A percentile compares a stretch with the other conserved stretches of the same genome.
These are phyloP conservation scores for Juglanconis oblonga DNA, from an alignment of 2,329 filamentous ascomycete species.

Conservation along the genomic window DNA sequence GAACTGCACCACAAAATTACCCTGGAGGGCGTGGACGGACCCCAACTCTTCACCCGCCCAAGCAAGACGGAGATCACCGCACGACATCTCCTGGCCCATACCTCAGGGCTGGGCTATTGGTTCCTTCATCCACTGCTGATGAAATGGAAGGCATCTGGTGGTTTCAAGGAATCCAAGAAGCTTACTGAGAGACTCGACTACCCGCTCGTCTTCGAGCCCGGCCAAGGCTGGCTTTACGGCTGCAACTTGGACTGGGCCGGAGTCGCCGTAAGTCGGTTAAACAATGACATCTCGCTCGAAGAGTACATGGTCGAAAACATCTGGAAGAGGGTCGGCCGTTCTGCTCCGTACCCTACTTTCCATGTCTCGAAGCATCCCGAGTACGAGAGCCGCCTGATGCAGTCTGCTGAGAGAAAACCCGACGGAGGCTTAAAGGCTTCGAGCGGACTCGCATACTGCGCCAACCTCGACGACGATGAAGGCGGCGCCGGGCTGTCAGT, in stretches of 20 bases:
- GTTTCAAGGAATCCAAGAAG: slow-evolving; percentile 20
- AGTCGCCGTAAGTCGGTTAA: slow-evolving; percentile 33
- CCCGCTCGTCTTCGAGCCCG: slow-evolving; percentile 50
- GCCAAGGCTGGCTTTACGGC: slow-evolving; percentile 48
- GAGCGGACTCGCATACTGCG: not conserved
- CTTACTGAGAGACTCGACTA: slow-evolving; percentile 41
- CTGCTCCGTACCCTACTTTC: not conserved
- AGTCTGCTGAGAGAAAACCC: not conserved
- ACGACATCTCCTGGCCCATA: slow-evolving; percentile 49
- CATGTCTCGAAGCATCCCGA: not conserved
- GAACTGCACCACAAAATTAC: not conserved
- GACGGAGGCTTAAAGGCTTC: not conserved
- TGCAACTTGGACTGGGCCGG: slow-evolving; percentile 52
- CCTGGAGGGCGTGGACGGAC: not conserved
- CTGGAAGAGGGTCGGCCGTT: not conserved
- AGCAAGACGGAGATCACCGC: slow-evolving; percentile 41
- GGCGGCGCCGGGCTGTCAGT: not conserved
- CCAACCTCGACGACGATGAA: not conserved
- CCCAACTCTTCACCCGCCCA: not conserved
- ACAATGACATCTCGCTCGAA: not conserved
- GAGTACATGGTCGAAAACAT: slow-evolving; percentile 4
- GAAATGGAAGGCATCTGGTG: slow-evolving; percentile 33
- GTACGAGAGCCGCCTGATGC: not conserved
- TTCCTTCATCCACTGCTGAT: slow-evolving; percentile 35
- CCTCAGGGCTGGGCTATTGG: slow-evolving; percentile 45